Conservation (phyloP, 345 rosid species). For the Eucalyptus erythrocorys region DNA sequence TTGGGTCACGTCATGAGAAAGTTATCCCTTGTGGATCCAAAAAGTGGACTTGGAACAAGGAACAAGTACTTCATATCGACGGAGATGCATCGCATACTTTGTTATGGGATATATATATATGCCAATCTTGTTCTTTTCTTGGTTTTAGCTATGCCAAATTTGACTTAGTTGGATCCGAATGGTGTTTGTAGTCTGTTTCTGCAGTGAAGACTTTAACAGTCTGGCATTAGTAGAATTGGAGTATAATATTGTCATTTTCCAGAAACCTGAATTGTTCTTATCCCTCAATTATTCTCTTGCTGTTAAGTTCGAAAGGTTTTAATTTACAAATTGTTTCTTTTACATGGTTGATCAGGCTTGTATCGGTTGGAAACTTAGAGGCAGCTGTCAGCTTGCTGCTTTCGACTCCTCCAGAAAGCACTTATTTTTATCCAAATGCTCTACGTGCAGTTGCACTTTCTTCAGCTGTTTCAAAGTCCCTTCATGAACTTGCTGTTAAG, state of each 20-base stretch:
- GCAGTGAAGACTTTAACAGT: background rate
- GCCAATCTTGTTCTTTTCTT: background rate
- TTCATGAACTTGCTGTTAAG: conserved; percentile 94
- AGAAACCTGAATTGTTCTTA: background rate
- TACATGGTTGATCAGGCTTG: conserved; percentile 48
- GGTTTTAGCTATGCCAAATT: background rate
- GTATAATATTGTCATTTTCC: background rate
- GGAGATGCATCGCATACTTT: background rate
- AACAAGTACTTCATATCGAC: background rate
- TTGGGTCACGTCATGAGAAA: background rate
- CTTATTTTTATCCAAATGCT: conserved; percentile 88
- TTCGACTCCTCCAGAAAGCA: conserved; percentile 81
- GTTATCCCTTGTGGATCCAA: background rate
- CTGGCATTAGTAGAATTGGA: background rate
- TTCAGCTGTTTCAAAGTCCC: conserved; percentile 92
- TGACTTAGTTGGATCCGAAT: background rate
- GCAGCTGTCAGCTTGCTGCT: conserved; percentile 93
- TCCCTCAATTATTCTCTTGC: background rate
- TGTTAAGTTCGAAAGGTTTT: background rate
- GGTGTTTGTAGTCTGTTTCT: background rate
- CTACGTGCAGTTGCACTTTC: conserved; percentile 96
- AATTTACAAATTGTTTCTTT: background rate
- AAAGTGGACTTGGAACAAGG: background rate
- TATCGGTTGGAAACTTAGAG: conserved; percentile 88
- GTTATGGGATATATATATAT: background rate